Evolutionary conservation across 441 rosid species (phyloP).

Genomic region (Adansonia grandidieri): DNA sequence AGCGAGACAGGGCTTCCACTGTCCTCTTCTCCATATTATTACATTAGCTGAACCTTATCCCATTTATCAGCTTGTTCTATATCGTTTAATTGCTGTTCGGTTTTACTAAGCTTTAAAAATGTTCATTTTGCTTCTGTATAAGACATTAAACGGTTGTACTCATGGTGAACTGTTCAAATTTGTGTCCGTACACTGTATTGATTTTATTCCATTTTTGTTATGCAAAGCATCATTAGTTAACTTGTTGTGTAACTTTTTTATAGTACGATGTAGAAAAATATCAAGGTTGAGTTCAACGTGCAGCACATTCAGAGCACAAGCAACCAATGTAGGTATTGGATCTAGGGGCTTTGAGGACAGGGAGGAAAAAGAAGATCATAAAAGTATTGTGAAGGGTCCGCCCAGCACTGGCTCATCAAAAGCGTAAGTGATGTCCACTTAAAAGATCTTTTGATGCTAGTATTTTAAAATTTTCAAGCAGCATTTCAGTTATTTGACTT

Average conservation of each 20-base stretch:
- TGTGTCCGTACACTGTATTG: slow-evolving; percentile 1
- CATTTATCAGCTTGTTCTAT: background rate
- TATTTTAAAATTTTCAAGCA: slow-evolving; percentile 7
- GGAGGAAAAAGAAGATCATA: slow-evolving; percentile 52
- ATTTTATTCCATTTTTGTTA: slow-evolving; percentile 1
- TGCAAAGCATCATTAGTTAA: slow-evolving; percentile 10
- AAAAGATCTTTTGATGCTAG: slow-evolving; percentile 12
- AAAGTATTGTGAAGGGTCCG: slow-evolving; percentile 39
- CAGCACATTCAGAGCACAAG: slow-evolving; percentile 51
- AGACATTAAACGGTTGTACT: background rate
- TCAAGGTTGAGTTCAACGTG: slow-evolving; percentile 41
- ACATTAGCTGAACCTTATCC: background rate
- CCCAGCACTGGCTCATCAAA: slow-evolving; percentile 46
- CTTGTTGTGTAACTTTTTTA: slow-evolving; percentile 32
- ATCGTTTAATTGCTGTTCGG: background rate
- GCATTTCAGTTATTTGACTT: background rate
- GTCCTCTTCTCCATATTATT: background rate
- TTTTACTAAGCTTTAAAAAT: slow-evolving; percentile 20
- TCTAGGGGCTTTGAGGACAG: slow-evolving; percentile 61
- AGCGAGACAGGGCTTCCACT: background rate
- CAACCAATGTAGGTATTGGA: slow-evolving; percentile 71
- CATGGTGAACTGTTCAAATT: background rate
- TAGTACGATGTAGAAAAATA: slow-evolving; percentile 74
- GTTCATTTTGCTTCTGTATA: background rate
- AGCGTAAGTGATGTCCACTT: slow-evolving; percentile 47